Percentiles rank a stretch among this genome's conserved stretches.
Evolutionary conservation across 768 basidiomycete species (phyloP).

Genomic region (Infundibulicybe gibba): DNA sequence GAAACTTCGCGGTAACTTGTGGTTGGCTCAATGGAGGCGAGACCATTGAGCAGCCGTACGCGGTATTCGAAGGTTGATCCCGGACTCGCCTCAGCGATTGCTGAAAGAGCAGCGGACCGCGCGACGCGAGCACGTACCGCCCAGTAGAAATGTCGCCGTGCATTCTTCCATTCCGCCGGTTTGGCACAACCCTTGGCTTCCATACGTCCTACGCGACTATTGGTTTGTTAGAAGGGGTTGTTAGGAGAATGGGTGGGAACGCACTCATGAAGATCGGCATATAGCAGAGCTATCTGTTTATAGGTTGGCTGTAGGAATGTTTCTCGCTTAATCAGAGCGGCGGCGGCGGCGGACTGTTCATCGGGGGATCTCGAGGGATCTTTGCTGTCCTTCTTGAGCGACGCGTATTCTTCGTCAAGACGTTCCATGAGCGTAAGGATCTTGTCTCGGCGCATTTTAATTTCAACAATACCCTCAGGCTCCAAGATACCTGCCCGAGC

Average conservation of each 20-base stretch:
- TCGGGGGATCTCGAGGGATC: slow-evolving; percentile 70
- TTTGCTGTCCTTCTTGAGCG: slow-evolving; percentile 77
- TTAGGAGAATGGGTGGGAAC: slow-evolving; percentile 23
- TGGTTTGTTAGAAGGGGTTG: slow-evolving; percentile 2
- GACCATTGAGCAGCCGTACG: slow-evolving; percentile 54
- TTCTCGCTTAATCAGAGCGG: slow-evolving; percentile 74
- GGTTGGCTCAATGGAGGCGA: slow-evolving; percentile 50
- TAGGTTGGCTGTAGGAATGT: slow-evolving; percentile 83
- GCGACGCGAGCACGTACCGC: slow-evolving; percentile 80
- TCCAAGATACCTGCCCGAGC: slow-evolving; percentile 95
- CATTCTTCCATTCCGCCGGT: slow-evolving; percentile 81
- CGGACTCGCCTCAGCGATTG: slow-evolving; percentile 70
- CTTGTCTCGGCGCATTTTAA: slow-evolving; percentile 97
- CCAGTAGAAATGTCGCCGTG: slow-evolving; percentile 93
- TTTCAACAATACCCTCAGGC: slow-evolving; percentile 96
- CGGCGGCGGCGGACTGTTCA: slow-evolving; percentile 66
- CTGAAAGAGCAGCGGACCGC: slow-evolving; percentile 57
- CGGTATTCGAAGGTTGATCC: slow-evolving; percentile 66
- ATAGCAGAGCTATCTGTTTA: slow-evolving; percentile 89
- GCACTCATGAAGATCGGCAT: slow-evolving; percentile 96
- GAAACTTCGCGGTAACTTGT: slow-evolving; percentile 57
- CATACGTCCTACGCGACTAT: slow-evolving; percentile 93
- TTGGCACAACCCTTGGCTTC: slow-evolving; percentile 96
- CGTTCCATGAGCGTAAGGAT: slow-evolving; percentile 89
- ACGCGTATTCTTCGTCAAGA: slow-evolving; percentile 79